Conservation (phyloP, 2,329 filamentous ascomycete genomes). For the Calonectria pseudoturangicola region DNA sequence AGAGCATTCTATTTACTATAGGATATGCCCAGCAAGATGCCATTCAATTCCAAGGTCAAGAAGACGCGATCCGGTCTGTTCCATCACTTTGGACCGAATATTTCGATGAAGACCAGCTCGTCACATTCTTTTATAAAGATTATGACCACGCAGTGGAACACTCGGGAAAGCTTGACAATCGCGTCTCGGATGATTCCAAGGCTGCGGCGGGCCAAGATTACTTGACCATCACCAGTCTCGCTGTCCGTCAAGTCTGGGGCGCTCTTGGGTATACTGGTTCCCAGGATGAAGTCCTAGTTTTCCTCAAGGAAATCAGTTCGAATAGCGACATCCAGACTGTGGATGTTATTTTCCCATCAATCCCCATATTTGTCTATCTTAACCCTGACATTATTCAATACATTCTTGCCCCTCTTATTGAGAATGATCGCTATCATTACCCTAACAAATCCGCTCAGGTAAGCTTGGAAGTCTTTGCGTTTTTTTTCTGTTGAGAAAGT, state of each 20-base stretch:
- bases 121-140: conserved; percentile 86
- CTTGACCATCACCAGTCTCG: conserved; percentile 83
- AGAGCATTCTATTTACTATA: conserved; percentile 81
- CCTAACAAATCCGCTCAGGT: conserved; percentile 68
- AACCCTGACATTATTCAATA: conserved; percentile 78
- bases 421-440: conserved; percentile 80
- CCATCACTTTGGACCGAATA: conserved; percentile 87
- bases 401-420: conserved; percentile 77
- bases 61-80: conserved; percentile 74
- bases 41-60: conserved; percentile 83
- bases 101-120: conserved; percentile 75
- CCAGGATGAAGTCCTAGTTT: conserved; percentile 81
- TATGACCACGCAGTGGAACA: conserved; percentile 75
- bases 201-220: conserved; percentile 84
- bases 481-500: background rate
- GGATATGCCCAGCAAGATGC: conserved; percentile 85
- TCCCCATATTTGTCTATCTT: conserved; percentile 88
- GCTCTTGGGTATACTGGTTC: conserved; percentile 84
- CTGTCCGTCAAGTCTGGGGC: conserved; percentile 86
- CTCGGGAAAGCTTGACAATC: conserved; percentile 79
- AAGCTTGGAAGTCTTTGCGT: background rate
- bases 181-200: conserved; percentile 80
- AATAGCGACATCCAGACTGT: conserved; percentile 92
- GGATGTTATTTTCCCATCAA: conserved; percentile 90
- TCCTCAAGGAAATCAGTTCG: conserved; percentile 92